Conservation (phyloP, 169 alveolate species). For the Babesia sp. region DNA sequence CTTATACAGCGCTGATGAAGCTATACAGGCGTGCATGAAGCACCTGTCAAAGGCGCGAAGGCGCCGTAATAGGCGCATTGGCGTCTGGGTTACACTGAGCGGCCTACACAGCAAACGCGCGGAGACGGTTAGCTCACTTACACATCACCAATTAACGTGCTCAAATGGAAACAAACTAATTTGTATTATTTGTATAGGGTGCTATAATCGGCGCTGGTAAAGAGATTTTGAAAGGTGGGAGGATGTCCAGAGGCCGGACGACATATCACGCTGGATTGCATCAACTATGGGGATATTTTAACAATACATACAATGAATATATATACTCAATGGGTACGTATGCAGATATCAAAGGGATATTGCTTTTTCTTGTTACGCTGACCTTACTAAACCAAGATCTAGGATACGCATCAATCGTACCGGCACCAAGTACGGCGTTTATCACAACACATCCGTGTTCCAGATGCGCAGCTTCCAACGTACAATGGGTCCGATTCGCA, state of each 20-base stretch:
- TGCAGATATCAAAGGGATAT: background rate
- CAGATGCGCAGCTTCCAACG: background rate
- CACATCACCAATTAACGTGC: background rate
- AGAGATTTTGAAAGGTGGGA: background rate
- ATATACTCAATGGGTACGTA: background rate
- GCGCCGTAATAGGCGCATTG: constrained; percentile 5
- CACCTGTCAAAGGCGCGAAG: background rate
- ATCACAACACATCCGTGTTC: background rate
- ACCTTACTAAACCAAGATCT: background rate
- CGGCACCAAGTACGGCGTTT: constrained; percentile 1
- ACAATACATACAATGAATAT: background rate
- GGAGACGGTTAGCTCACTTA: background rate
- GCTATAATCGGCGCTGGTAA: background rate
- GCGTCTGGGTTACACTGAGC: background rate
- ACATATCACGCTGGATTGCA: too few species aligned
- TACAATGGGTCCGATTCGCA: background rate
- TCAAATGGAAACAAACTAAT: background rate
- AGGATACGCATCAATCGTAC: background rate
- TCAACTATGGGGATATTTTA: background rate
- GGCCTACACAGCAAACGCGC: background rate
- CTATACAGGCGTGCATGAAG: background rate
- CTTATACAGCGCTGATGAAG: background rate
- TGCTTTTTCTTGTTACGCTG: background rate
- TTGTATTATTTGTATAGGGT: background rate
- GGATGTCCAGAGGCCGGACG: background rate